Base-by-base conservation (phyloP, 2,329 filamentous ascomycete genomes). In the Exophiala sp. region DNA sequence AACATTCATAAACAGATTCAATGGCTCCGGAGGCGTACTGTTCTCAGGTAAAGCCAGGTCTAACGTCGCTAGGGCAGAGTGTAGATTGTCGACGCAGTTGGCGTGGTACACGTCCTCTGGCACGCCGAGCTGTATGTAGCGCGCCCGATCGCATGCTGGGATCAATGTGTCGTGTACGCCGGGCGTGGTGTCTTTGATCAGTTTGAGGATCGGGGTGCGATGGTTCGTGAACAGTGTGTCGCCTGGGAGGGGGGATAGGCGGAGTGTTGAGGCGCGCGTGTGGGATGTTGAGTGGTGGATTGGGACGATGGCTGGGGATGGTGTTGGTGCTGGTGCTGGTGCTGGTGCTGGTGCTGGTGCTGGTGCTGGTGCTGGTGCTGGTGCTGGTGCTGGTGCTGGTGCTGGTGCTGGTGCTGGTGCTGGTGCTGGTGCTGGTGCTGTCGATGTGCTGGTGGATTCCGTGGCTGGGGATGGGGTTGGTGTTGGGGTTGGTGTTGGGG, bases 1-100 rank as follows among this genome's bases (percentile, higher is more conserved):
- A 2, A 72, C 63, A 52, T 72, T 73, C 70, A 73, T 73, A 56
- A 71, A 73, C 14, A 72, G 55, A 52, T 73, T 72, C 27, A 73
- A 60, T 13, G 70, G 70, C 45, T 70, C 68, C 1, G 70, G 69
- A 2, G 67, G 62, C 61, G 61, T 11, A 62, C 30, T 13, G 37
- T 44, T 34, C 16, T 30, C 23, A 14, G n/a, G 19, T 4, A 22
- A n/a, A 7, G 8, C 8, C 19, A 22, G 7, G 22, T 13, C 13
- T 10, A 24, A 11, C 19, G 19, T 27, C 3, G 5, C 22, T 2
- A 71, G 51, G 7, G 62, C 66, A 24, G 48, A 48, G 52, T 66
- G 63, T 59, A 70, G 64, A 52, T 70, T 72, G 52, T 70, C 68
- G 0, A 63, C 61, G 56, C 69, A 72, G 48, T 68, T 70, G 30